Base-by-base conservation (phyloP, 2,329 filamentous ascomycete species). In the Fusarium begoniae region DNA sequence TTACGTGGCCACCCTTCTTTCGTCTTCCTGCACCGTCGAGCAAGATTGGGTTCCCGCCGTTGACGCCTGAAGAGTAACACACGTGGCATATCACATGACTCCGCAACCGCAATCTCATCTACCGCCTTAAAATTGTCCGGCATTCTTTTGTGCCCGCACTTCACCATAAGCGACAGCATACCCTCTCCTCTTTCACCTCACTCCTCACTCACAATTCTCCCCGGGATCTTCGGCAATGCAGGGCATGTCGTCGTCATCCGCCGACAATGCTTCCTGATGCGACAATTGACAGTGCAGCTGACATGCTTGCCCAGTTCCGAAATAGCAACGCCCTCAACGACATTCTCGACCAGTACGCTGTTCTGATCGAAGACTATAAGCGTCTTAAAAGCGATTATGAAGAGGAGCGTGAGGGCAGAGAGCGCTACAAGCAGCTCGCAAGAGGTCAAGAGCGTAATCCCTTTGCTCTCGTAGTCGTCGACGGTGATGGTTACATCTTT, bases 391-490 rank as follows among this genome's bases (percentile, higher is more conserved):
- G 85, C 69, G 87, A 90, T 69, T 89, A 87, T 61, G 88, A 90
- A 71, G 87, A 90, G 70, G 87, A 88, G 69, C 85, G 87, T 45
- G 87, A 88, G 55, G 80, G 83, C 0, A 82, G 87, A 8, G 87
- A 90, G 67, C 85, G 85, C 47, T 90, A 89, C 81, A 90, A 90
- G 75, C 84, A 86, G 74, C 78, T 87, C 63, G 85, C 85, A 10
- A 82, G 83, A 58, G 83, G 82, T 18, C 82, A 85, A 72, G 85
- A 88, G 30, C 85, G 87, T 26, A 88, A 88, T 69, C 86, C 89
- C 0, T 92, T 91, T 73, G 88, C 89, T 3, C 82, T 92, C 5
- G 86, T 92, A 12, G 81, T 92, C 1, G 81, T 92, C 18, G 90
- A 92, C 64, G 90, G 89, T 26, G 89, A 92, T 79, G 88, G 88